phyloP scores from a whole-genome alignment of 345 rosid genomes.

The Psidium friedrichsthalianum region DNA sequence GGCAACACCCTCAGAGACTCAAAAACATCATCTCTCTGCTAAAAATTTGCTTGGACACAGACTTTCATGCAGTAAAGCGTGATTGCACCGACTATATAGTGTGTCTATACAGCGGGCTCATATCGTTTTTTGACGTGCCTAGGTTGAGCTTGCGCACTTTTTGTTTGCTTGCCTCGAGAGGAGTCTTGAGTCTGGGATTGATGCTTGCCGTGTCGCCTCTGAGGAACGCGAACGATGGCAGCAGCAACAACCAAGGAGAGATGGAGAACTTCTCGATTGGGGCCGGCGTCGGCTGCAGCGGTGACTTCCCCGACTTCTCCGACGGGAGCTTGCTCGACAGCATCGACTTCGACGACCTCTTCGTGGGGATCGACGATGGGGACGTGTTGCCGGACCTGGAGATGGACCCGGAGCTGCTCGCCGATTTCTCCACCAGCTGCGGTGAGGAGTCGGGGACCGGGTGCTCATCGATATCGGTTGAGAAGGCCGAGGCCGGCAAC shows the following conservation, averaged over 20 bases:
- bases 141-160: background rate
- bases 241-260: constrained; percentile 28
- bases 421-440: constrained; percentile 50
- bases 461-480: constrained; percentile 19
- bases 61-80: constrained; percentile 2
- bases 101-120: background rate
- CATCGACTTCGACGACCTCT: constrained; percentile 77
- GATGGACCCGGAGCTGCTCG: constrained; percentile 61
- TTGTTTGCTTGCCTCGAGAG: background rate
- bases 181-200: constrained; percentile 2
- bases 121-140: background rate
- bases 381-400: constrained; percentile 72
- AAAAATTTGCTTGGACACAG: background rate
- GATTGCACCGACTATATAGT: background rate
- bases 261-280: constrained; percentile 23
- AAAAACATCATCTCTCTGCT: background rate
- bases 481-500: constrained; percentile 1
- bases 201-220: constrained; percentile 69
- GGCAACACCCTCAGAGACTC: background rate
- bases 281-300: background rate
- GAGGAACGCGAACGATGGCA: constrained; percentile 25
- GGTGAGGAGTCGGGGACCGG: constrained; percentile 44
- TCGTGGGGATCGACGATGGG: constrained; percentile 44
- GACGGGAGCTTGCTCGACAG: constrained; percentile 42
- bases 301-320: constrained; percentile 41